Base-by-base conservation (phyloP, 768 basidiomycete genomes). In the Panus rudis region DNA sequence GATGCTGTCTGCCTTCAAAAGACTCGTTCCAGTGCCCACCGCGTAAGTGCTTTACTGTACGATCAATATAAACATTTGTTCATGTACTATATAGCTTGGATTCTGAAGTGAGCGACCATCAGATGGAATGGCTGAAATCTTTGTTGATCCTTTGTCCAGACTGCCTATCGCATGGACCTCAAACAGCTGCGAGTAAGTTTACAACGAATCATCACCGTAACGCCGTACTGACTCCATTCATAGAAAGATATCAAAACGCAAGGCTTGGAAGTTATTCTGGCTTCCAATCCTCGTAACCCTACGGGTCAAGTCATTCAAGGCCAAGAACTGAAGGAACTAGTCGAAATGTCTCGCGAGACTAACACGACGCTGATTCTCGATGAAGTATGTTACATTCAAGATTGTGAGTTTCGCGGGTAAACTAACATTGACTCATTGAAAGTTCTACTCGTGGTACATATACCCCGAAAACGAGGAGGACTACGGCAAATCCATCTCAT, bases 361-460 rank as follows among this genome's bases (percentile, higher is more conserved):
- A 35, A 52, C 1, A 88, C 86, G 3, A 96, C 93, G 3, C 52
- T 94, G 41, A 81, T 91, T 51, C 73, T 91, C 24, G 88, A 91
- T 57, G 88, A 91, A 72, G 87, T 84, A 52, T 26, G 61, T 33
- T 23, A 12, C 25, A 21, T 28, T n/a, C n/a, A 7, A 21, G 23
- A 41, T 23, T 30, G 38, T 30, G 10, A 30, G 28, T n/a, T 30
- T 30, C n/a, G n/a, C n/a, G n/a, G n/a, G n/a, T n/a, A n/a, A n/a
- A n/a, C n/a, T n/a, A n/a, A n/a, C n/a, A n/a, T 3, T 14, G 16
- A 30, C 25, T n/a, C 21, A 39, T 52, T 16, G 51, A 3, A 50
- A 93, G 82, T 92, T 93, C 63, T 94, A 96, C 58, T 90, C 87
- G 8, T 94, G 92, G 90, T 93, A 94, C 60, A 83, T 91, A 42